A percentile compares a stretch with the other conserved stretches of the same genome.
Conservation (phyloP, 2,329 filamentous ascomycete genomes). For the Aspergillus spinulosporus region DNA sequence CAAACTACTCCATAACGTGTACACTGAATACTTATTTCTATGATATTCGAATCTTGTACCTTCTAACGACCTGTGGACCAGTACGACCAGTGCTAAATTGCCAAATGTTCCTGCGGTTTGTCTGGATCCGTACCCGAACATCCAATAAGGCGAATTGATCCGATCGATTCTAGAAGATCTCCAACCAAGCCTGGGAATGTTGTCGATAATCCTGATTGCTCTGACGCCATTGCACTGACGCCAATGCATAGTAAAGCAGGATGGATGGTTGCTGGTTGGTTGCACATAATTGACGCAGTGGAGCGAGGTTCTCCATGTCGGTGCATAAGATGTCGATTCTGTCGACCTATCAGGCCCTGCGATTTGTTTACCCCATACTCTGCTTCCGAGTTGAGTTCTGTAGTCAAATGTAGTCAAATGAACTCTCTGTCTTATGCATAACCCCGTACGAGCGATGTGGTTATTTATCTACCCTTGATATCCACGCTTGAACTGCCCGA, state of each 20-base stretch:
- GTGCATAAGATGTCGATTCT: neutral
- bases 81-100: too few species aligned
- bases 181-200: neutral
- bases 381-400: neutral
- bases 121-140: too few species aligned
- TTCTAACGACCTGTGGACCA: too few species aligned
- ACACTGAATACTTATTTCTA: too few species aligned
- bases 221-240: neutral
- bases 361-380: slow-evolving; percentile 11
- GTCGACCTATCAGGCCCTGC: slow-evolving; percentile 1
- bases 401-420: neutral
- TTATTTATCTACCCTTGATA: too few species aligned
- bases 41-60: too few species aligned
- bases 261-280: neutral
- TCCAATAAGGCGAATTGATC: too few species aligned
- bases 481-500: too few species aligned
- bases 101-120: too few species aligned
- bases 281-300: slow-evolving; percentile 7
- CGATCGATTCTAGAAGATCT: neutral
- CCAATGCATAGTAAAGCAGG: neutral
- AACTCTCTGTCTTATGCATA: neutral
- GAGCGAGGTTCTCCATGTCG: slow-evolving; percentile 5
- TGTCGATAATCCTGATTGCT: neutral
- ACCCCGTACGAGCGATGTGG: too few species aligned
- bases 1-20: too few species aligned